phyloP scores from a whole-genome alignment of 2,329 filamentous ascomycete species.

The Fusarium sp. region DNA sequence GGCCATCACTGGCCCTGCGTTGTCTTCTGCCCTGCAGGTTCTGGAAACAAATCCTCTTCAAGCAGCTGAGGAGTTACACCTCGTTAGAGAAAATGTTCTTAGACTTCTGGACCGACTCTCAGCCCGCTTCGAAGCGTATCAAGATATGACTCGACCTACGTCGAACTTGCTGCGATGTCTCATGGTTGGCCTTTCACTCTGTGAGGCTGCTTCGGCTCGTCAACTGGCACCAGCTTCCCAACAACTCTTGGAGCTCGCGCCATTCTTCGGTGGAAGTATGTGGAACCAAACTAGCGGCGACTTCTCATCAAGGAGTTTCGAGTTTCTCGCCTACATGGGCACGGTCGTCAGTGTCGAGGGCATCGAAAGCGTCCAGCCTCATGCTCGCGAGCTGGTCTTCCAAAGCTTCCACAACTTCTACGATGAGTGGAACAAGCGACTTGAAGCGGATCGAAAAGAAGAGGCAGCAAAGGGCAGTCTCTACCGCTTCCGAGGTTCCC shows the following conservation, averaged over 20 bases:
- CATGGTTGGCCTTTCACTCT: conserved; percentile 78
- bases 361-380: conserved; percentile 52
- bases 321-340: conserved; percentile 55
- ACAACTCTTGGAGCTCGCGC: conserved; percentile 60
- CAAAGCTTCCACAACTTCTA: conserved; percentile 80
- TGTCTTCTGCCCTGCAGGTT: conserved; percentile 51
- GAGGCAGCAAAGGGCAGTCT: conserved; percentile 80
- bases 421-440: conserved; percentile 81
- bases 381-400: conserved; percentile 68
- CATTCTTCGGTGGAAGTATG: conserved; percentile 66
- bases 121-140: conserved; percentile 80
- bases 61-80: conserved; percentile 56
- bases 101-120: conserved; percentile 78
- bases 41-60: conserved; percentile 38
- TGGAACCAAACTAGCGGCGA: conserved; percentile 42
- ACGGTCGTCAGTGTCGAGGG: conserved; percentile 61
- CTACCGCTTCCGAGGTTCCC: conserved; percentile 84
- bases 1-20: conserved; percentile 64
- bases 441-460: conserved; percentile 80
- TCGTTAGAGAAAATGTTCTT: conserved; percentile 68
- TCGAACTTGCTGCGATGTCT: conserved; percentile 84
- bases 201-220: conserved; percentile 58
- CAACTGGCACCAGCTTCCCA: conserved; percentile 51
- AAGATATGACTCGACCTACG: conserved; percentile 84
- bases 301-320: conserved; percentile 51